Evolutionary conservation across 169 alveolate species (phyloP), one percentile per base, ranked within the genome.

Genomic region (Cryptosporidium parvum): DNA sequence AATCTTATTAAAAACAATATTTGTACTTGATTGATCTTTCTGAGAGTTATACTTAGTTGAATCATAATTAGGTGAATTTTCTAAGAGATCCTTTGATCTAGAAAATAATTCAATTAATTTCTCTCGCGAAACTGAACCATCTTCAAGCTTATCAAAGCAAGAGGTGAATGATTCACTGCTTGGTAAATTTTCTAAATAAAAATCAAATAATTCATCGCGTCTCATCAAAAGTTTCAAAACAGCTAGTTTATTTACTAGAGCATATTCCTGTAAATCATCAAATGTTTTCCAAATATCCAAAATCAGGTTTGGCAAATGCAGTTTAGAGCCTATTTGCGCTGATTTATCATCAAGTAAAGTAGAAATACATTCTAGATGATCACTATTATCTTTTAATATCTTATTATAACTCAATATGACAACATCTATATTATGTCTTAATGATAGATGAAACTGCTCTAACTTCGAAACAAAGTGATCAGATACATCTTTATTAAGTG

Each of bases 191-290:
- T 37, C 51, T 33, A 94, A 94, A 72, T 93, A 94, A 12, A 92
- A 70, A 31, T 92, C 92, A 44, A 93, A 93, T 29, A 93, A 86
- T 44, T 95, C 94, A 68, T 95, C 96, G 86, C 95, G 93, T 91
- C 94, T 95, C 84, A 93, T 92, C 31, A 95, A 80, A 31, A 94
- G 91, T 84, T 95, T 95, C 87, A 91, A 93, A 26, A 95, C 96
- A 37, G 97, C 96, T 44, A 95, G 65, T 18, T 92, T 92, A 72
- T 95, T 95, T 23, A 95, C 53, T 51, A 93, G 86, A 61, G 94
- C 75, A 62, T 94, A 95, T 37, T 92, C 93, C 68, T 93, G 92
- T 14, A 95, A 85, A 45, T 95, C 94, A 72, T 95, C 98, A 75
- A 93, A 92, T 14, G 94, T 80, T 52, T 94, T 95, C 91, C 95